Base-by-base conservation (phyloP, 2,329 filamentous ascomycete species). In the Bretziella fagacearum region DNA sequence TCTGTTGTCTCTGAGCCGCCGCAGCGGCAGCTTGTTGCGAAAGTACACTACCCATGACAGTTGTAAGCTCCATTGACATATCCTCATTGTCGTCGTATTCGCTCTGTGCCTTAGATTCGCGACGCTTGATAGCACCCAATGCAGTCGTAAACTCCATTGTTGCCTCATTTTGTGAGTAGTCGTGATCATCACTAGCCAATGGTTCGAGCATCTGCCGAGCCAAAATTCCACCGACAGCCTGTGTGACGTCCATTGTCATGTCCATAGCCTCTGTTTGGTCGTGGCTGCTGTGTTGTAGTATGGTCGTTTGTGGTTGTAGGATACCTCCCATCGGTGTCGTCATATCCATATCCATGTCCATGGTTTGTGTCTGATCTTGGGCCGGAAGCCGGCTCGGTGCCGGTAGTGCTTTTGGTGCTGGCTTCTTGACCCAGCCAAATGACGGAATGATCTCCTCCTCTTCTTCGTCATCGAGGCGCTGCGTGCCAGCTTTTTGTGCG, bases 211-310 rank as follows among this genome's bases (percentile, higher is more conserved):
- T 56, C 47, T 56, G 44, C 41, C 64, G 68, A 4, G 70, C 64
- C 17, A 94, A 62, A 46, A 96, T 95, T 2, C 79, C 74, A 6
- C 89, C 89, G 46, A 93, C 68, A 6, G 77, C 84, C 47, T 75
- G 77, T 2, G 89, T 95, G 6, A 95, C 84, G 55, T 96, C 89
- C 89, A 96, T 95, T 18, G 84, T 91, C 69, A 93, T 79, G 32
- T 87, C 84, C 69, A 93, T 79, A 27, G 86, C 83, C 53, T 76
- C 73, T 17, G 73, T 70, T 20, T 70, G 65, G 2, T 58, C 55
- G 8, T 40, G 18, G 17, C 15, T n/a, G n/a, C n/a, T 20, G 22
- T 36, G 23, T 8, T 18, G 11, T 30, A 4, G 10, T 63, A 58
- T 20, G 13, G 7, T 26, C 11, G n/a, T 22, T 44, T 44, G 35